These are phyloP conservation scores for Gossypium schwendimanii DNA, from an alignment of 441 rosid genomes.

Conservation along the genomic window DNA sequence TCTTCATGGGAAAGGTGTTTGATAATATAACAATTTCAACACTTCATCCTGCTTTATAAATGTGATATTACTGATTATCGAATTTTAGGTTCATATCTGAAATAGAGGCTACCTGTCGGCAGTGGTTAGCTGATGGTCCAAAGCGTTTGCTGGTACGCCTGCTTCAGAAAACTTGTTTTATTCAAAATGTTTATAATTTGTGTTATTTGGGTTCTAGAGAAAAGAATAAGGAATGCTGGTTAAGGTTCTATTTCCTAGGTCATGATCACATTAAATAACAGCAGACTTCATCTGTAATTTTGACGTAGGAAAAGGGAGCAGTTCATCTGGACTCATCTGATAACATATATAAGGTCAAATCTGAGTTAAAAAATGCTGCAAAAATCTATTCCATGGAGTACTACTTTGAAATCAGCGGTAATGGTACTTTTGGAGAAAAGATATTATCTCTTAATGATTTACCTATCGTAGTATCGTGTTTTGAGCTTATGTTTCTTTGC, in stretches of 20 bases:
- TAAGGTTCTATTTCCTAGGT: neutral
- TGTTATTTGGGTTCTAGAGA: neutral
- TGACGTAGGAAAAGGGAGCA: slow-evolving; percentile 78
- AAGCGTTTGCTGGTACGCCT: slow-evolving; percentile 67
- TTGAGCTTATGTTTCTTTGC: slow-evolving; percentile 22
- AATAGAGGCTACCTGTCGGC: slow-evolving; percentile 88
- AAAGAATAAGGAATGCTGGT: neutral
- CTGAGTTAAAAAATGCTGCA: slow-evolving; percentile 57
- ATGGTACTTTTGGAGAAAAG: slow-evolving; percentile 32
- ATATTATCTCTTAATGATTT: slow-evolving; percentile 10
- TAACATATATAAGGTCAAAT: slow-evolving; percentile 58
- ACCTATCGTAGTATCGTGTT: neutral
- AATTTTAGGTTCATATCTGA: slow-evolving; percentile 81
- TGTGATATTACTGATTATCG: neutral
- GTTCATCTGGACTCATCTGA: slow-evolving; percentile 47
- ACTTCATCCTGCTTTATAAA: slow-evolving; percentile 8
- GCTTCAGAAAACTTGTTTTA: neutral
- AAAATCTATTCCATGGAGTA: slow-evolving; percentile 91
- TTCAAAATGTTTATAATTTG: neutral
- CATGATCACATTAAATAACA: slow-evolving; percentile 1
- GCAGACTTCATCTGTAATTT: slow-evolving; percentile 21
- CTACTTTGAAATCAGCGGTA: slow-evolving; percentile 46
- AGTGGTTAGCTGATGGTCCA: slow-evolving; percentile 90
- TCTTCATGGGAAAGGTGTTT: slow-evolving; percentile 97
- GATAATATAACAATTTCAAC: neutral